Evolutionary conservation across 2,329 filamentous ascomycete genomes (phyloP).

Genomic region (Claviceps sp.): DNA sequence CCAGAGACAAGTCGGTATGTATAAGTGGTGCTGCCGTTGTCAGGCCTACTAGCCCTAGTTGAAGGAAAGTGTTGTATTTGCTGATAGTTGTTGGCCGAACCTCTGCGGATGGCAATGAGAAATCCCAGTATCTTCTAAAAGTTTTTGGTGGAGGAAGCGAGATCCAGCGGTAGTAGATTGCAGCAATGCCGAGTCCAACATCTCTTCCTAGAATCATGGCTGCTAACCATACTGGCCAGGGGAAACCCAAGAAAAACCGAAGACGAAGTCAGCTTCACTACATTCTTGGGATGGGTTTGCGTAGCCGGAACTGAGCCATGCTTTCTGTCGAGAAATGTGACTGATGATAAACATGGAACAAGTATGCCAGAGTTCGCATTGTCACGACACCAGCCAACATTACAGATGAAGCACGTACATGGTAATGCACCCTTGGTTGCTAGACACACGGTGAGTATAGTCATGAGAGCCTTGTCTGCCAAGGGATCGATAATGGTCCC

Average conservation of each 20-base stretch:
- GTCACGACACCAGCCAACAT: neutral
- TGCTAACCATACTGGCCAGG: slow-evolving; percentile 60
- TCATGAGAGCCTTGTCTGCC: slow-evolving; percentile 96
- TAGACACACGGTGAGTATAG: slow-evolving; percentile 72
- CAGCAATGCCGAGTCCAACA: slow-evolving; percentile 66
- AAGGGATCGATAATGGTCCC: slow-evolving; percentile 92
- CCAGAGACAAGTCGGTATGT: slow-evolving; percentile 37
- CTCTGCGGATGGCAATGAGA: slow-evolving; percentile 76
- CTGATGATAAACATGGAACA: too few species aligned
- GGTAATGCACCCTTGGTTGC: slow-evolving; percentile 74
- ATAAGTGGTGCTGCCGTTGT: slow-evolving; percentile 72
- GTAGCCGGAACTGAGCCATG: too few species aligned
- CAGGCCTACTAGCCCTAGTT: slow-evolving; percentile 72
- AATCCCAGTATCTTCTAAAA: slow-evolving; percentile 89
- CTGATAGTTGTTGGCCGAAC: slow-evolving; percentile 73
- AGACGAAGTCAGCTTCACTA: neutral
- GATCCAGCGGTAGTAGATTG: slow-evolving; percentile 93
- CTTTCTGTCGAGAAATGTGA: too few species aligned
- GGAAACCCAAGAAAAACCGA: neutral
- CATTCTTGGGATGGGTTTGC: too few species aligned
- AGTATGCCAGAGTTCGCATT: too few species aligned
- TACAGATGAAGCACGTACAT: slow-evolving; percentile 32
- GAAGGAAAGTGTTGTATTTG: slow-evolving; percentile 88
- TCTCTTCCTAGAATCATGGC: slow-evolving; percentile 85
- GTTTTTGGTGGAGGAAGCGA: slow-evolving; percentile 89